Conservation (phyloP, 2,329 filamentous ascomycete species). For the Xylariaceae sp. region DNA sequence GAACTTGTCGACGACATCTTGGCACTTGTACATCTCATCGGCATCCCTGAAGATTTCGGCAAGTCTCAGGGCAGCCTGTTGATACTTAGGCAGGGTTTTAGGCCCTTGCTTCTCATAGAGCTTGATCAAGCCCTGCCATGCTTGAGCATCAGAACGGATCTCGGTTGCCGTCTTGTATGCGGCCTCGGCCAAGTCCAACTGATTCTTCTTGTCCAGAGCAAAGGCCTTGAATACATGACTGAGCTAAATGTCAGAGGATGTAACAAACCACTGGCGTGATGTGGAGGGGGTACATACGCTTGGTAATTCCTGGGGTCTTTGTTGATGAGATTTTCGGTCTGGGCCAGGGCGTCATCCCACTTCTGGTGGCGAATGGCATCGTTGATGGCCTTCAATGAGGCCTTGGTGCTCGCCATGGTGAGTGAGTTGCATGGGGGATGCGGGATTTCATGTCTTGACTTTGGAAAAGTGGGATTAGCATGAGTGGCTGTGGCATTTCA, state of each 20-base stretch:
- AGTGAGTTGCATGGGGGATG: slow-evolving; percentile 10
- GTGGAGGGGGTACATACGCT: slow-evolving; percentile 54
- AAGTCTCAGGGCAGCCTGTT: slow-evolving; percentile 70
- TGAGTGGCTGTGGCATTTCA: slow-evolving; percentile 19
- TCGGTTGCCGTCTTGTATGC: slow-evolving; percentile 74
- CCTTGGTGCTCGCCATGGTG: slow-evolving; percentile 64
- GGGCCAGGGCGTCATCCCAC: slow-evolving; percentile 73
- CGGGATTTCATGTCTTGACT: slow-evolving; percentile 29
- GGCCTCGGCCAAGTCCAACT: slow-evolving; percentile 72
- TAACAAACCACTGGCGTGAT: slow-evolving; percentile 5
- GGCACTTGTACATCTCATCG: slow-evolving; percentile 65
- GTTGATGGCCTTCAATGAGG: slow-evolving; percentile 79
- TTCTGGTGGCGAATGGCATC: slow-evolving; percentile 76
- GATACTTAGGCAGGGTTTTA: slow-evolving; percentile 73
- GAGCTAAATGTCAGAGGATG: slow-evolving; percentile 11
- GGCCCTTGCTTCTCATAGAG: slow-evolving; percentile 79
- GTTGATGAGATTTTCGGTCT: slow-evolving; percentile 70
- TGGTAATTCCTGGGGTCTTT: slow-evolving; percentile 81
- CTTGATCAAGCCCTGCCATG: slow-evolving; percentile 87
- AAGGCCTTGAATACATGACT: slow-evolving; percentile 88
- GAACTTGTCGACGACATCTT: slow-evolving; percentile 78
- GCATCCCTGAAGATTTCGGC: slow-evolving; percentile 73
- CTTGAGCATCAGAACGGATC: slow-evolving; percentile 78
- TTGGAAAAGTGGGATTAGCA: slow-evolving; percentile 2
- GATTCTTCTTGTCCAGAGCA: slow-evolving; percentile 75